Evolutionary conservation across 257 asterid species (phyloP).

Genomic region (Solanum chiquidenum): DNA sequence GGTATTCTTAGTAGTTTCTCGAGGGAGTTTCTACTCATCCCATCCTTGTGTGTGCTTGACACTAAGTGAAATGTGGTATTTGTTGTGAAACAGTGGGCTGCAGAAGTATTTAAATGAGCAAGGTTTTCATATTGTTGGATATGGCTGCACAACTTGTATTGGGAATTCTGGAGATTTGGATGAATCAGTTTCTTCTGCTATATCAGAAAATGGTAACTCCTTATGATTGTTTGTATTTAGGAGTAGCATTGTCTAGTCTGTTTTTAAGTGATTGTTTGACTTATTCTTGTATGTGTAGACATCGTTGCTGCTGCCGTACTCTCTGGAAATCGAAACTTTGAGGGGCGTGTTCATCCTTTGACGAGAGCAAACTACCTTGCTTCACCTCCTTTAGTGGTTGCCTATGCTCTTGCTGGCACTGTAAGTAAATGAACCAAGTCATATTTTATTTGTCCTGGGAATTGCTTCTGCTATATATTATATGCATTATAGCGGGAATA

Average conservation of each 20-base stretch:
- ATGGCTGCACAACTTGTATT: conserved; percentile 94
- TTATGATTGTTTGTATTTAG: not conserved
- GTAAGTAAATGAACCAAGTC: conserved; percentile 28
- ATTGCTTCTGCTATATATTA: not conserved
- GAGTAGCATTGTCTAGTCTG: not conserved
- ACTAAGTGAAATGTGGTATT: conserved; percentile 4
- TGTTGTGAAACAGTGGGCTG: conserved; percentile 55
- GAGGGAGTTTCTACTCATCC: not conserved
- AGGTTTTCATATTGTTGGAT: conserved; percentile 90
- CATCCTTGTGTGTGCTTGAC: not conserved
- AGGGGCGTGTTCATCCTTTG: conserved; percentile 92
- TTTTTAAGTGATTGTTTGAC: not conserved
- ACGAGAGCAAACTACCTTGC: conserved; percentile 96
- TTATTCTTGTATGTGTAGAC: conserved; percentile 29
- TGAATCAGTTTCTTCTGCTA: conserved; percentile 74
- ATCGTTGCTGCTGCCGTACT: conserved; percentile 94
- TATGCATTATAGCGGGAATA: not conserved
- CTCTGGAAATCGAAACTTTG: conserved; percentile 91
- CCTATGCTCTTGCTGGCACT: conserved; percentile 98
- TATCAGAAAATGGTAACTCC: conserved; percentile 76
- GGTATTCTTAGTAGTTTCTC: conserved; percentile 32
- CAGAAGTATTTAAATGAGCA: conserved; percentile 72
- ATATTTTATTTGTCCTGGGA: not conserved
- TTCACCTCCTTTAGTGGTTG: conserved; percentile 97
- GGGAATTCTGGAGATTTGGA: conserved; percentile 89